Evolutionary conservation across 2,329 filamentous ascomycete species (phyloP).

Genomic region (Cladophialophora immunda): DNA sequence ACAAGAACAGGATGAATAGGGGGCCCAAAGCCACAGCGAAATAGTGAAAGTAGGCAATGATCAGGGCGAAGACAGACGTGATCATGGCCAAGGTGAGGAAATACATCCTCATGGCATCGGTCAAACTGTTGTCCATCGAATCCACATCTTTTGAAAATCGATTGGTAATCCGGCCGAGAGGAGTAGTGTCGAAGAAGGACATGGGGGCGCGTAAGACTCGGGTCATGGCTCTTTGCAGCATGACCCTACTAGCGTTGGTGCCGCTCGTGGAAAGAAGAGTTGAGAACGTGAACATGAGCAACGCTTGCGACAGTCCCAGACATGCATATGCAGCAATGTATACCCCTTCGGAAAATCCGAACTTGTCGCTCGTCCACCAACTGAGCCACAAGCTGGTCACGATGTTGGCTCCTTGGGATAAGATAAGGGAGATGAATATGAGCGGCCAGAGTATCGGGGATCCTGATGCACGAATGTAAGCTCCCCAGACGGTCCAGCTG

Average conservation of each 20-base stretch:
- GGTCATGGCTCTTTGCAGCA: constrained; percentile 81
- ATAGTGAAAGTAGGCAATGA: constrained; percentile 95
- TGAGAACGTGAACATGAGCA: constrained; percentile 83
- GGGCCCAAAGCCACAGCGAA: constrained; percentile 76
- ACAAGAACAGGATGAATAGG: constrained; percentile 78
- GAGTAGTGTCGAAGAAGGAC: constrained; percentile 98
- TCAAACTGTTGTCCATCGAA: constrained; percentile 92
- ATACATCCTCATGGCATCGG: constrained; percentile 92
- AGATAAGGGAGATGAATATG: constrained; percentile 70
- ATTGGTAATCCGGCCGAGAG: constrained; percentile 92
- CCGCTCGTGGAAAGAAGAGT: constrained; percentile 79
- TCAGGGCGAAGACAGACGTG: constrained; percentile 82
- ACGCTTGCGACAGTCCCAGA: constrained; percentile 74
- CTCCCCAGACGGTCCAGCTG: constrained; percentile 78
- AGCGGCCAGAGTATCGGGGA: constrained; percentile 72
- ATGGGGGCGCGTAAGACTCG: constrained; percentile 75
- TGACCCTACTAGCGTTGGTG: constrained; percentile 80
- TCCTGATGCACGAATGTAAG: constrained; percentile 80
- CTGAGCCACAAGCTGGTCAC: constrained; percentile 90
- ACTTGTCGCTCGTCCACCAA: constrained; percentile 88
- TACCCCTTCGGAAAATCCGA: constrained; percentile 68
- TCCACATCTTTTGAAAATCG: constrained; percentile 95
- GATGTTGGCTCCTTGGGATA: constrained; percentile 86
- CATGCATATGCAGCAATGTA: constrained; percentile 78
- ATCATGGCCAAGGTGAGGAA: constrained; percentile 85